Conservation (phyloP, 2,329 filamentous ascomycete species). For the Ophiostoma fasciatum region DNA sequence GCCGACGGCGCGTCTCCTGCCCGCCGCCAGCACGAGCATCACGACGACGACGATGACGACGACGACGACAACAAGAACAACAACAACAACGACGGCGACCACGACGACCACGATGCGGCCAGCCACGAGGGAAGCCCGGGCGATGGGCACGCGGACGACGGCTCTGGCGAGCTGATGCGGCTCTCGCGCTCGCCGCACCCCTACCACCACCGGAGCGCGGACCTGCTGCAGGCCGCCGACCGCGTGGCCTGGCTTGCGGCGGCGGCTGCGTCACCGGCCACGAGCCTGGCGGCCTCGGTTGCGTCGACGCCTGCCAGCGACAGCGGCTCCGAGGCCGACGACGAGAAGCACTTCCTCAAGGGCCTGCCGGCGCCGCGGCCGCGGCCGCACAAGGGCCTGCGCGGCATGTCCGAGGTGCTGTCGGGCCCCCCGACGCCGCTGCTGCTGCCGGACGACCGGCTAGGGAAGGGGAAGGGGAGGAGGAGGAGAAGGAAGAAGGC, state of each 20-base stretch:
- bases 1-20: too few relatives aligned
- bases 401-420: slow-evolving; percentile 40
- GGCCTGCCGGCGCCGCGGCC: slow-evolving; percentile 67
- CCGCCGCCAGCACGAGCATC: too few relatives aligned
- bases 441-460: slow-evolving; percentile 37
- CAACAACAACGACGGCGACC: too few relatives aligned
- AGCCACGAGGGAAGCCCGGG: not conserved
- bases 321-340: slow-evolving; percentile 88
- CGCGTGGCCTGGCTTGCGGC: slow-evolving; percentile 16
- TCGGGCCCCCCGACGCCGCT: slow-evolving; percentile 42
- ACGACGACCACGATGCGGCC: not conserved
- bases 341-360: slow-evolving; percentile 79
- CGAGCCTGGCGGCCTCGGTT: too few relatives aligned
- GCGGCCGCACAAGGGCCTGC: slow-evolving; percentile 62
- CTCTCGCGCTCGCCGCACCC: slow-evolving; percentile 52
- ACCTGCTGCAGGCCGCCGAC: slow-evolving; percentile 38
- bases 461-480: too few relatives aligned
- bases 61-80: too few relatives aligned
- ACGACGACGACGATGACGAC: too few relatives aligned
- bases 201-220: slow-evolving; percentile 44
- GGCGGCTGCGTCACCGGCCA: not conserved
- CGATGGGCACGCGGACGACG: not conserved
- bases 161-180: slow-evolving; percentile 26
- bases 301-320: slow-evolving; percentile 52
- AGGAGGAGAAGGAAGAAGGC: too few relatives aligned